Percentiles rank a stretch among this genome's conserved stretches.
phyloP scores from a whole-genome alignment of 345 rosid genomes.

The Barbarea vulgaris region DNA sequence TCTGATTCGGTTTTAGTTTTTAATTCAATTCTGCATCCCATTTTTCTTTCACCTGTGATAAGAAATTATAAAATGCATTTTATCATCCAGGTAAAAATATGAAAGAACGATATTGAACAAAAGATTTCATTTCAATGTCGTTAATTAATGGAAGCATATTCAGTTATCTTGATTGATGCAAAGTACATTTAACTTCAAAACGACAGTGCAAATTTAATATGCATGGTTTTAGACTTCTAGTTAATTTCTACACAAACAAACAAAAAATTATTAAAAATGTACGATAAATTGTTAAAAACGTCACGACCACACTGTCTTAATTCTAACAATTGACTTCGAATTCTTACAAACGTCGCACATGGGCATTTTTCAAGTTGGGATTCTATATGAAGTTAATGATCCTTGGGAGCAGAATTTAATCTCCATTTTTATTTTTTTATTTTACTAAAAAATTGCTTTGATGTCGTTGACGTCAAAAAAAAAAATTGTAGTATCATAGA shows the following conservation, averaged over 20 bases:
- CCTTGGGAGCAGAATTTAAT: slow-evolving; percentile 16
- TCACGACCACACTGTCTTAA: slow-evolving; percentile 77
- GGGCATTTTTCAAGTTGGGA: slow-evolving; percentile 2
- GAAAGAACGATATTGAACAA: too few species aligned
- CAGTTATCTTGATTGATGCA: not conserved
- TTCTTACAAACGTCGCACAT: slow-evolving; percentile 32
- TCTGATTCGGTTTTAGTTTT: too few species aligned
- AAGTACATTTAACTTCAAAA: slow-evolving; percentile 6
- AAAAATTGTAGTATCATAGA: not conserved
- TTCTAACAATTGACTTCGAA: slow-evolving; percentile 40
- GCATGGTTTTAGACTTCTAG: not conserved
- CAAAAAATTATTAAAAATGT: slow-evolving; percentile 22
- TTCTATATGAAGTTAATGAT: slow-evolving; percentile 34
- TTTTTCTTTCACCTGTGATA: too few species aligned
- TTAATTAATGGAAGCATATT: not conserved
- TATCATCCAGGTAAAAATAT: too few species aligned
- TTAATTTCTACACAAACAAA: not conserved
- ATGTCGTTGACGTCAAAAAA: not conserved
- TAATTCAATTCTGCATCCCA: too few species aligned
- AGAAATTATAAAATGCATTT: too few species aligned
- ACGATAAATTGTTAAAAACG: slow-evolving; percentile 63
- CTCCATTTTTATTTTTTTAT: not conserved
- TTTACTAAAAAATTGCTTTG: not conserved
- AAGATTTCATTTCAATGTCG: not conserved
- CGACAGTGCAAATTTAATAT: not conserved